These are phyloP conservation scores for Fomitopsis betulina DNA, from an alignment of 1,284 basidiomycete genomes.

Conservation along the genomic window DNA sequence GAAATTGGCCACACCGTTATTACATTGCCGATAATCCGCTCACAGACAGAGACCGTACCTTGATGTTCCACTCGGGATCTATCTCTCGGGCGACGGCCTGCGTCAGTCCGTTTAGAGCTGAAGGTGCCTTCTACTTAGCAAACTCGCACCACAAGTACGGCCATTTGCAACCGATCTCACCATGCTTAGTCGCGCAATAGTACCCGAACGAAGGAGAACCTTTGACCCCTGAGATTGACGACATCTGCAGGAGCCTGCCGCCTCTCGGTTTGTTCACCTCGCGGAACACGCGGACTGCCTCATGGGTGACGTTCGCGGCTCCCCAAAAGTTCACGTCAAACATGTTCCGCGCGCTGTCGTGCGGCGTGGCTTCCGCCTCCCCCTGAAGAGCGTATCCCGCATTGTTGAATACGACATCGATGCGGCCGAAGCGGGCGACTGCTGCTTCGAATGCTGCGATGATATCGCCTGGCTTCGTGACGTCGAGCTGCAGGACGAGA, in stretches of 20 bases:
- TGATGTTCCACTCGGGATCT: slow-evolving; percentile 38
- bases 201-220: slow-evolving; percentile 21
- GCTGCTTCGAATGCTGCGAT: slow-evolving; percentile 29
- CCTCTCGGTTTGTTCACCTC: slow-evolving; percentile 30
- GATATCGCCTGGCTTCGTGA: slow-evolving; percentile 28
- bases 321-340: slow-evolving; percentile 36
- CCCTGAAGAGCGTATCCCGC: slow-evolving; percentile 27
- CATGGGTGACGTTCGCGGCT: slow-evolving; percentile 24
- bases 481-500: slow-evolving; percentile 35
- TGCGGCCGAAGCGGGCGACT: slow-evolving; percentile 30
- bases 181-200: slow-evolving; percentile 25
- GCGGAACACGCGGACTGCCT: slow-evolving; percentile 32
- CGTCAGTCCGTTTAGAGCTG: slow-evolving; percentile 27
- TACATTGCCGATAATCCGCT: too few relatives aligned
- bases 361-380: slow-evolving; percentile 32
- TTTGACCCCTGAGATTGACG: slow-evolving; percentile 12
- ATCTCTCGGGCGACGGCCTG: slow-evolving; percentile 29
- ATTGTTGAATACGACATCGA: slow-evolving; percentile 43
- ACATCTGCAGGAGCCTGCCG: slow-evolving; percentile 26
- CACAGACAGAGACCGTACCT: slow-evolving; percentile 23
- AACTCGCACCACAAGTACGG: too few relatives aligned
- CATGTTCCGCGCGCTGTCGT: slow-evolving; percentile 24
- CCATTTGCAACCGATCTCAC: slow-evolving; percentile 8
- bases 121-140: too few relatives aligned
- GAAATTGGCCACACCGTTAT: neutral